Conservation (phyloP, 257 asterid species). For the Eustoma russellianum region DNA sequence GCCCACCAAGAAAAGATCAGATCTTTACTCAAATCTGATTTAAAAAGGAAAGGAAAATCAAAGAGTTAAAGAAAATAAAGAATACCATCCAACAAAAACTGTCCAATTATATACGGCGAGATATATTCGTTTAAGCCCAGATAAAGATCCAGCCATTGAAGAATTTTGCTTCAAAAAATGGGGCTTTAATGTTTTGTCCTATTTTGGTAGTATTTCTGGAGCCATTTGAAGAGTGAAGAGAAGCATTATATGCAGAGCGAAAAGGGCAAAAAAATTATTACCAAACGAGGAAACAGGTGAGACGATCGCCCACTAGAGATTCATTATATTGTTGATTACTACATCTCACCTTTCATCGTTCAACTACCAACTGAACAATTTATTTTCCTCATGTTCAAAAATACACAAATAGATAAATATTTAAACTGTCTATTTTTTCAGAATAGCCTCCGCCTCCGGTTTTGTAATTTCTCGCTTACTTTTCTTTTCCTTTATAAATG, state of each 20-base stretch:
- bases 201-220: not conserved
- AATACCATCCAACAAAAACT: slow-evolving; percentile 70
- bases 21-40: not conserved
- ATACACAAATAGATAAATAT: too few species aligned
- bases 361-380: slow-evolving; percentile 11
- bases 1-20: not conserved
- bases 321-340: not conserved
- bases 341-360: not conserved
- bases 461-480: too few species aligned
- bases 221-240: not conserved
- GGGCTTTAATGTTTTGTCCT: not conserved
- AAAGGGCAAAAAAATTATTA: not conserved
- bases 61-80: not conserved
- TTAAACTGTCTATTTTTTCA: too few species aligned
- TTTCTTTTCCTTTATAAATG: too few species aligned
- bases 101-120: slow-evolving; percentile 76
- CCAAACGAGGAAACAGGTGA: not conserved
- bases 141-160: slow-evolving; percentile 51
- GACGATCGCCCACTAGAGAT: slow-evolving; percentile 13
- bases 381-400: not conserved
- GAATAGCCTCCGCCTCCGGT: too few species aligned
- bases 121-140: slow-evolving; percentile 51
- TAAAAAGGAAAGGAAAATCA: not conserved
- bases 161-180: not conserved
- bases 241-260: not conserved